Base-by-base conservation (phyloP, 306 rosid genomes). In the Castanospermum australe region DNA sequence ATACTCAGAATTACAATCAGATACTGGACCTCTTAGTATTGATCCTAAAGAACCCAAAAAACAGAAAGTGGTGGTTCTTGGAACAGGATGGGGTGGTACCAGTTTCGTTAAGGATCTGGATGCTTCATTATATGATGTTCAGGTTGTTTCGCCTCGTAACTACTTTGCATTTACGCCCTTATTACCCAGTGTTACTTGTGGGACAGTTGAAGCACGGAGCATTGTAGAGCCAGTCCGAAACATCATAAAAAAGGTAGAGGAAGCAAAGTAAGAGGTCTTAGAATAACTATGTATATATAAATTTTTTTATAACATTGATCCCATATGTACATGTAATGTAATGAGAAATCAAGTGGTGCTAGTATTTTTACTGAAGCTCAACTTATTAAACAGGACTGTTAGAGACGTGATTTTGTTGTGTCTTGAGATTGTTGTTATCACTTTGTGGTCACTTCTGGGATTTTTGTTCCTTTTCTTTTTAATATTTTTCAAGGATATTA, bases 51-150 rank as follows among this genome's bases (percentile, higher is more conserved):
- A 80, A 42, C 73, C 68, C 30, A 79, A 39, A 62, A 91, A 87
- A 78, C 87, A 92, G 92, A 95, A 73, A 86, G 93, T 95, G 18
- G 79, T 92, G 87, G 99, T 95, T 75, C 99, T 95, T 78, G 99
- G 99, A 84, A 92, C 99, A 61, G 99, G 99, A 75, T 95, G 99
- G 99, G 99, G 93, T 67, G 97, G 92, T 73, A 91, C 94, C 77
- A 92, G 99, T 86, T 91, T 95, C 83, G 90, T 95, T 48, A 95
- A 91, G 90, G 86, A 84, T 76, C 79, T 92, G 81, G 99, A 95
- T 88, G 86, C 96, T 83, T 85, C 96, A 14, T 36, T 71, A 42
- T 95, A 89, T 79, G 98, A 95, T 73, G 84, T 91, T 67, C 93
- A 89, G 81, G 96, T 95, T 82, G 89, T 95, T 81, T 95, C 99